Conservation (phyloP, 768 basidiomycete genomes). For the Pholiota microspora region DNA sequence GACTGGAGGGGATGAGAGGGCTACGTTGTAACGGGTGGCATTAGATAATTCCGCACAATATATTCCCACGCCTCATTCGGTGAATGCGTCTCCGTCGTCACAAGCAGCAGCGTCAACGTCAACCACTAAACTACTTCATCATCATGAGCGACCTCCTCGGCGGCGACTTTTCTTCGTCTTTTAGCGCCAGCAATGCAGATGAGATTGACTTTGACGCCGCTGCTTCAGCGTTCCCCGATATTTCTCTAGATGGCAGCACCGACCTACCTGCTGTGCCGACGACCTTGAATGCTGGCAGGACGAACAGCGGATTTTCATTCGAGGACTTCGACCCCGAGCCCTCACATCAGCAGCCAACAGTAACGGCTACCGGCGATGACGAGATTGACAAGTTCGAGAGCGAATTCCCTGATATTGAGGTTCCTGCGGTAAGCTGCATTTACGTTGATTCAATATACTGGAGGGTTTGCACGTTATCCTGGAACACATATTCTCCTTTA, state of each 20-base stretch:
- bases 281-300: slow-evolving; percentile 27
- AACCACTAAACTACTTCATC: not conserved
- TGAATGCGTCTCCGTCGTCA: not conserved
- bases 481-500: not conserved
- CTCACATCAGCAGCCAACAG: slow-evolving; percentile 39
- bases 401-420: slow-evolving; percentile 80
- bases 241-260: slow-evolving; percentile 66
- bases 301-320: slow-evolving; percentile 56
- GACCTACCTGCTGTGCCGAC: slow-evolving; percentile 47
- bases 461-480: not conserved
- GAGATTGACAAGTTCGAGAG: slow-evolving; percentile 84
- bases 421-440: slow-evolving; percentile 32
- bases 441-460: not conserved
- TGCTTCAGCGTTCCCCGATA: slow-evolving; percentile 84
- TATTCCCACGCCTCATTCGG: not conserved
- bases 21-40: no score
- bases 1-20: no score
- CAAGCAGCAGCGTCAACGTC: not conserved
- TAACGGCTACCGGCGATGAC: slow-evolving; percentile 83
- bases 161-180: slow-evolving; percentile 26
- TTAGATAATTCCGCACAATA: not conserved
- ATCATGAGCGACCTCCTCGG: slow-evolving; percentile 27
- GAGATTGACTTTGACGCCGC: slow-evolving; percentile 81
- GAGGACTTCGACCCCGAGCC: slow-evolving; percentile 60
- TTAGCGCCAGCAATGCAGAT: slow-evolving; percentile 31